Base-by-base conservation (phyloP, 257 asterid genomes). In the Capsicum baccatum region DNA sequence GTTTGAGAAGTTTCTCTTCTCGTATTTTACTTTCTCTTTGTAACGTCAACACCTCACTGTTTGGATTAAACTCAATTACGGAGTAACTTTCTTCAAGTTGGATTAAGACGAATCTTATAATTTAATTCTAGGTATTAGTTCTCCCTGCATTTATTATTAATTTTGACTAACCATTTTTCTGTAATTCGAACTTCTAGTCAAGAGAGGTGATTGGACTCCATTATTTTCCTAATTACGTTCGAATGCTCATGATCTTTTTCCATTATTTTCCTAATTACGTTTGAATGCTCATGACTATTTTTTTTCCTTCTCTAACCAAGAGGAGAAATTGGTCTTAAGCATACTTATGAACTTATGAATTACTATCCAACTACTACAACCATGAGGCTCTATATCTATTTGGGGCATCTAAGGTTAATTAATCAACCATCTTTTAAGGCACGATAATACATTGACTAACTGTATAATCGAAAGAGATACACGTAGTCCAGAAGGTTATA, bases 1-100 rank as follows among this genome's bases (percentile, higher is more conserved):
- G 47, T 66, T 66, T 66, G 73, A 66, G 73, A 47, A 66, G 71
- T 33, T 66, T 5, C 26, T 66, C 44, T 66, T 66, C 50, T 67
- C 74, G 37, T 67, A 67, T 35, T 67, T 67, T 67, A 67, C 50
- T 35, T 55, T 52, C 73, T 67, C 74, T 6, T 6, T 14, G 21
- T 67, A 26, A 26, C 33, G 33, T 26, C 33, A 67, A 7, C 35
- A 67, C 74, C 37, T 67, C 42, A 14, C 35, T 67, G 37, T 67
- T 37, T 67, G 74, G 74, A 35, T 66, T 37, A 50, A 67, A 7
- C 19, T 9, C 74, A 6, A 37, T 1, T 67, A 37, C 14, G 16
- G 11, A 67, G 48, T 35, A 67, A 37, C 50, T 67, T 67, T 37
- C 74, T 14, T 9, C 21, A 13, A 37, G 74, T 67, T 67, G 21